A percentile compares a stretch with the other conserved stretches of the same genome.
Evolutionary conservation across 1,284 basidiomycete genomes (phyloP).

Genomic region (Flammula alnicola): DNA sequence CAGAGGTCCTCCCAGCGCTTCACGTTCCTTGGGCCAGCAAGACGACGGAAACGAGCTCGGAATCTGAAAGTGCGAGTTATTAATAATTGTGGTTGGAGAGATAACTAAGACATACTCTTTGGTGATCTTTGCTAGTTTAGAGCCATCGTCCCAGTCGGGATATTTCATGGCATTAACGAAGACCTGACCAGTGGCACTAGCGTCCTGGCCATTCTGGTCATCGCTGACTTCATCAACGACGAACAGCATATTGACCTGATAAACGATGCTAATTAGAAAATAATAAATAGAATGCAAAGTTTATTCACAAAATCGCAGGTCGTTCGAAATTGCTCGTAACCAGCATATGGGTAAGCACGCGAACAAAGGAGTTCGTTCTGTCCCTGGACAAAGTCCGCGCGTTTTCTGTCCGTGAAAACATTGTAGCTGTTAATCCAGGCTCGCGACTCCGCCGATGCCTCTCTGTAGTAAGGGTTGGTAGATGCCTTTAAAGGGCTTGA

Average conservation of each 20-base stretch:
- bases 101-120: conserved; percentile 52
- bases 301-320: conserved; percentile 58
- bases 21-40: conserved; percentile 47
- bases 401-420: conserved; percentile 63
- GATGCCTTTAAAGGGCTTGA: conserved; percentile 51
- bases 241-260: conserved; percentile 64
- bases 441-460: conserved; percentile 58
- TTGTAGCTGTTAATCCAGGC: conserved; percentile 67
- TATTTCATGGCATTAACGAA: conserved; percentile 59
- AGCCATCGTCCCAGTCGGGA: conserved; percentile 56
- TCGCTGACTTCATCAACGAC: conserved; percentile 74
- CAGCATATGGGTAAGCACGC: conserved; percentile 64
- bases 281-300: not conserved
- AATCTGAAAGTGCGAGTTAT: conserved; percentile 44
- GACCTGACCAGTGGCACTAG: conserved; percentile 54
- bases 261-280: not conserved
- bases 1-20: conserved; percentile 58
- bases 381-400: conserved; percentile 61
- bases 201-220: conserved; percentile 62
- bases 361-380: conserved; percentile 67
- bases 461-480: conserved; percentile 58
- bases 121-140: conserved; percentile 59
- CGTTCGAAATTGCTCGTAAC: conserved; percentile 60
- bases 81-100: conserved; percentile 1
- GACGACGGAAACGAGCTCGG: conserved; percentile 49